Percentiles rank a stretch among this genome's conserved stretches.
These are phyloP conservation scores for Termitomyces sp. DNA, from an alignment of 768 basidiomycete species.

Conservation along the genomic window DNA sequence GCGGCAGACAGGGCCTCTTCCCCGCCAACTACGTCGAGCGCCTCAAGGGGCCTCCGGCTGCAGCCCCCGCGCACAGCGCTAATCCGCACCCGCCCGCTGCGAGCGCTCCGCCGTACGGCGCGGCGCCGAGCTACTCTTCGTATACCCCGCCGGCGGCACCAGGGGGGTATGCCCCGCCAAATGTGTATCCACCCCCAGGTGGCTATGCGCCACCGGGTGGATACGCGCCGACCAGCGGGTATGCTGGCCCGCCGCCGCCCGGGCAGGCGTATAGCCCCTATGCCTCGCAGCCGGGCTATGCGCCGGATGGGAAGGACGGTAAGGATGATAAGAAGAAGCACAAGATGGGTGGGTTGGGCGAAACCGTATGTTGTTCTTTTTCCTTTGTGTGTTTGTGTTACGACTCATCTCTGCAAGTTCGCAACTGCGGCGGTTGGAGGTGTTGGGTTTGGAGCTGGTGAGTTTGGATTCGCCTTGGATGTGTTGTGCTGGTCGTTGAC, in stretches of 20 bases:
- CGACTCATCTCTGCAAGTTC: conserved; percentile 23
- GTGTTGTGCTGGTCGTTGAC: neutral
- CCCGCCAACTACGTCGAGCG: conserved; percentile 70
- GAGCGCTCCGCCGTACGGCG: neutral
- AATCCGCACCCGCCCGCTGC: too few relatives aligned
- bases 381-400: neutral
- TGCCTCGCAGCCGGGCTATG: conserved; percentile 2
- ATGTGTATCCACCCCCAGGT: neutral
- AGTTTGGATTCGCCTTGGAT: neutral
- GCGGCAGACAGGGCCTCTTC: conserved; percentile 64
- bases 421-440: conserved; percentile 58
- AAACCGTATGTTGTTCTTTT: conserved; percentile 32
- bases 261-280: conserved; percentile 7
- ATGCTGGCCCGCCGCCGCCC: conserved; percentile 9
- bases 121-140: neutral
- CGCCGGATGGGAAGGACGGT: neutral
- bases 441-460: conserved; percentile 70
- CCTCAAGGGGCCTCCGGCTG: conserved; percentile 19
- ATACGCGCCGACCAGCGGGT: conserved; percentile 5
- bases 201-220: conserved; percentile 2
- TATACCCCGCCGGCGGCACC: conserved; percentile 1
- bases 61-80: conserved; percentile 4
- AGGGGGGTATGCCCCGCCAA: neutral
- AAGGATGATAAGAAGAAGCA: conserved; percentile 38
- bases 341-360: conserved; percentile 46